Percentiles rank a stretch among this genome's conserved stretches.
Evolutionary conservation across 495 filamentous ascomycete species (phyloP).

Genomic region (Hyaloscypha finlandica): DNA sequence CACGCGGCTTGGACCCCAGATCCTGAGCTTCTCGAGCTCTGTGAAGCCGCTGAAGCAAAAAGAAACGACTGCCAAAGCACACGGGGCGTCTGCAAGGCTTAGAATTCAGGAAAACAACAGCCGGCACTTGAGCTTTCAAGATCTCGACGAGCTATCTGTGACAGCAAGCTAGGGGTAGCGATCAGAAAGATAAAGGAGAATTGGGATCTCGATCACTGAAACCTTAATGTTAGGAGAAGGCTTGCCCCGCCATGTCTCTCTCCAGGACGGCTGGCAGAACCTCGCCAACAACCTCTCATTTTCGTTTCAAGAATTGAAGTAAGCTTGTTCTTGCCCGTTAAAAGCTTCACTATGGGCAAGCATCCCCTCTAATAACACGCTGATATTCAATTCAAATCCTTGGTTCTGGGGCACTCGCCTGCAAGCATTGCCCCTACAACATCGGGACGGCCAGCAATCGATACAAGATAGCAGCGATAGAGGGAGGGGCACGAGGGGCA

Average conservation of each 20-base stretch:
- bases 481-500: background rate
- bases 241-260: background rate
- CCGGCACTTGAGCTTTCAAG: background rate
- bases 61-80: constrained; percentile 14
- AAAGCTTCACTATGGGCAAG: constrained; percentile 10
- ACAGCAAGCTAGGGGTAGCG: background rate
- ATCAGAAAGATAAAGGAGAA: background rate
- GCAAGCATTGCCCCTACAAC: background rate
- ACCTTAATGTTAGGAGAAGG: constrained; percentile 4
- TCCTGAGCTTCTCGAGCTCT: background rate
- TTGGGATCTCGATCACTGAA: background rate
- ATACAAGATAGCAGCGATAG: background rate
- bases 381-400: background rate
- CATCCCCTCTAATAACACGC: constrained; percentile 10
- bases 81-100: constrained; percentile 4
- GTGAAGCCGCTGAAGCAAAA: background rate
- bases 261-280: background rate
- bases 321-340: constrained; percentile 12
- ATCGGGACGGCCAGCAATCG: background rate
- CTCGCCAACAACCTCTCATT: background rate
- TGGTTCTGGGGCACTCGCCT: background rate
- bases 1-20: constrained; percentile 13
- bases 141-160: background rate
- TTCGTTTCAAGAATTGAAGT: constrained; percentile 10
- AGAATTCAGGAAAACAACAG: background rate